Evolutionary conservation across 306 rosid genomes (phyloP).

Genomic region (Heteromeles arbutifolia): DNA sequence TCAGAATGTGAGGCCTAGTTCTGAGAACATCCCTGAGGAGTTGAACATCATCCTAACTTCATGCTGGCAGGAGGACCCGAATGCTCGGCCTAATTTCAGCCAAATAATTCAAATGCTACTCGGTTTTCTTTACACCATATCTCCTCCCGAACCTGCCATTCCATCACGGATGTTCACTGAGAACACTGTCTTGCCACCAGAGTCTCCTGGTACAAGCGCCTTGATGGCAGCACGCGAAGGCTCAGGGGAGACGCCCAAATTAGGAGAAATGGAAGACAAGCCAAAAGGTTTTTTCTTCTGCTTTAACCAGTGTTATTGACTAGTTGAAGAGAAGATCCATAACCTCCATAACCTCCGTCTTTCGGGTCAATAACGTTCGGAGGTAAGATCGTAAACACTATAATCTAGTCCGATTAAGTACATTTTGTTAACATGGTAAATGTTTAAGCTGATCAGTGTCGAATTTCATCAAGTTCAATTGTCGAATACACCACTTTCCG

Average conservation of each 20-base stretch:
- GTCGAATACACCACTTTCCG: slow-evolving; percentile 13
- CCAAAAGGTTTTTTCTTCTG: slow-evolving; percentile 79
- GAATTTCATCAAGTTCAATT: slow-evolving; percentile 25
- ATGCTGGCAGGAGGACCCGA: slow-evolving; percentile 93
- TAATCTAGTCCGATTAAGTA: slow-evolving; percentile 30
- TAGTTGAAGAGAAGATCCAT: slow-evolving; percentile 10
- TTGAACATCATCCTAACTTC: slow-evolving; percentile 66
- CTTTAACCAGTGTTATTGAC: slow-evolving; percentile 73
- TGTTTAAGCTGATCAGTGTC: slow-evolving; percentile 25
- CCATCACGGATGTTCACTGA: slow-evolving; percentile 67
- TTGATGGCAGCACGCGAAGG: slow-evolving; percentile 65
- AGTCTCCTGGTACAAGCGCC: slow-evolving; percentile 93
- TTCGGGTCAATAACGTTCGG: slow-evolving; percentile 23
- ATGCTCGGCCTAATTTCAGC: slow-evolving; percentile 78
- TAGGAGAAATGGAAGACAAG: slow-evolving; percentile 43
- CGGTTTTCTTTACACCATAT: slow-evolving; percentile 63
- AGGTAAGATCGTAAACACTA: slow-evolving; percentile 25
- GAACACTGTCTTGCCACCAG: slow-evolving; percentile 64
- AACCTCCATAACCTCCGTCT: neutral
- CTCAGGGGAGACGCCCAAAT: slow-evolving; percentile 56
- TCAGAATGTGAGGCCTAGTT: slow-evolving; percentile 94
- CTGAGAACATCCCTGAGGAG: slow-evolving; percentile 74
- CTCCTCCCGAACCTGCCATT: slow-evolving; percentile 56
- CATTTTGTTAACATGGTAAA: slow-evolving; percentile 32
- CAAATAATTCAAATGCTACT: slow-evolving; percentile 82